phyloP scores from a whole-genome alignment of 805 yeast genomes.

The Citeromyces nyonsensis region DNA sequence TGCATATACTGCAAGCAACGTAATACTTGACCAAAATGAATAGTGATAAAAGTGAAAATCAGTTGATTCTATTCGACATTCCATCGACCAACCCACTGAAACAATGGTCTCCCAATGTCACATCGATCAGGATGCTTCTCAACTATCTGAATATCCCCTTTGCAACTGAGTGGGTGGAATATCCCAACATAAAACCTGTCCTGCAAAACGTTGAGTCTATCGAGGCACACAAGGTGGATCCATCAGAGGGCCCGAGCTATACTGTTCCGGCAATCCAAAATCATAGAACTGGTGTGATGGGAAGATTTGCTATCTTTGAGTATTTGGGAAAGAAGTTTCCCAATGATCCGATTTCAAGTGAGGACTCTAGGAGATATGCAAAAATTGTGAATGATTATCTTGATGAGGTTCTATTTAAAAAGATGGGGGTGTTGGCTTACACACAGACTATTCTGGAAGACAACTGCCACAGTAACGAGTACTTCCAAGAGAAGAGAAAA shows the following conservation, averaged over 20 bases:
- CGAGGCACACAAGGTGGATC: conserved; percentile 1
- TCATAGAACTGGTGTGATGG: conserved; percentile 1
- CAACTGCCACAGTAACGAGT: neutral
- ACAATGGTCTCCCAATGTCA: conserved; percentile 1
- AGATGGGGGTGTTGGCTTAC: conserved; percentile 1
- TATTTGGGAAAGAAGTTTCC: neutral
- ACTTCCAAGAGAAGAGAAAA: conserved; percentile 1
- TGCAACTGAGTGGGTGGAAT: conserved; percentile 1
- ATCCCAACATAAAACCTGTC: conserved; percentile 1
- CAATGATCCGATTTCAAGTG: no score
- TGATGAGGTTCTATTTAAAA: conserved; percentile 1
- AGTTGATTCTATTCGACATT: conserved; percentile 1
- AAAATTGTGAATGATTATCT: neutral
- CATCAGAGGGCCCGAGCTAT: neutral
- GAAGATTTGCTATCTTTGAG: conserved; percentile 1
- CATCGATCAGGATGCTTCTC: conserved; percentile 1
- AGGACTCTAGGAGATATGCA: neutral
- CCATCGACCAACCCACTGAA: neutral
- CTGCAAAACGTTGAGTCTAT: neutral
- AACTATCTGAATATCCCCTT: conserved; percentile 1
- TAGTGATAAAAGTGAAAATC: no score
- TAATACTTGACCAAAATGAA: no score
- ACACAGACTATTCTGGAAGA: no score
- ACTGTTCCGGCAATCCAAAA: conserved; percentile 2
- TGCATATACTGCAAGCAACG: no score